Base-by-base conservation (phyloP, 768 basidiomycete genomes). In the Leccinum disarticulatum region DNA sequence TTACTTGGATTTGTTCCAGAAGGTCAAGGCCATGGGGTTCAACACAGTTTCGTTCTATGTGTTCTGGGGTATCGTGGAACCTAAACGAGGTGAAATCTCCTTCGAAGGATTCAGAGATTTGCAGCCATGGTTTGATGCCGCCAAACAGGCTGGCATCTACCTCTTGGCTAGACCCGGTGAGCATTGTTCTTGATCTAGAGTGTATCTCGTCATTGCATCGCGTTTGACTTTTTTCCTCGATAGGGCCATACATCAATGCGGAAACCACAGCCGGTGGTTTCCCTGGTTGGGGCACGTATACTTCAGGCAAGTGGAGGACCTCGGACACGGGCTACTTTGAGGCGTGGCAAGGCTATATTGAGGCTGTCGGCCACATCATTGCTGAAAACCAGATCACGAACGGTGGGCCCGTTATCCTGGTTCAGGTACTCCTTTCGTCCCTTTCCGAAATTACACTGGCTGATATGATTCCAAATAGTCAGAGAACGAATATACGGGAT, bases 341-440 rank as follows among this genome's bases (percentile, higher is more conserved):
- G 73, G 84, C 84, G 2, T 87, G 85, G 85, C 73, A 72, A 19
- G 80, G 80, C 13, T 87, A 87, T 60, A 74, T 85, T 72, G 81
- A 79, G 5, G 70, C 75, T 1, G 74, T 87, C 10, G 75, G 80
- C 5, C 75, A 77, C 54, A 74, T 85, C 35, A 77, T 85, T 33
- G 79, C 82, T 2, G 73, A 68, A 57, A 82, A 86, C 63, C 83
- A 87, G 67, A 80, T 87, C 61, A 80, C 81, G 13, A 79, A 82
- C 22, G 86, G 83, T 10, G 86, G 86, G 6, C 84, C 85, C 22
- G 80, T 85, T 76, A 75, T 75, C 76, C 41, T 79, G 8, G 63
- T 68, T 38, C 62, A 57, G 50, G 60, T 58, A 46, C 56, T 36
- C 72, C 25, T 73, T 14, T 48, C 2, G 4, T 55, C 30, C 49